Evolutionary conservation across 179 eudicot genomes (phyloP), one percentile per base, ranked within the genome.

Genomic region (Nepenthes alata): DNA sequence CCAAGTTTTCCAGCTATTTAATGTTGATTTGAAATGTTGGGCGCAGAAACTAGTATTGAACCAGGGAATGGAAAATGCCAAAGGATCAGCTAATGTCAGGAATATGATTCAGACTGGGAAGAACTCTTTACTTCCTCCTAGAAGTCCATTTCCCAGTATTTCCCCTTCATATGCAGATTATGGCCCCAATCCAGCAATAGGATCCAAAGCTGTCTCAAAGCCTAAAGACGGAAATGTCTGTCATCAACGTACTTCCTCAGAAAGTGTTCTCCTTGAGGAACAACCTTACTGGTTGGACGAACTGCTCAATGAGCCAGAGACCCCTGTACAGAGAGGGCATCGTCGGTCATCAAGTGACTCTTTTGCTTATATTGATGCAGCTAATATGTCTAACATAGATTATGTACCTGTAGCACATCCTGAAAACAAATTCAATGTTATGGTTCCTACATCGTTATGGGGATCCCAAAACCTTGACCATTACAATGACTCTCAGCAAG

Each of bases 271-370:
- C 57, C 65, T 84, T 56, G 99, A 94, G 66, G 99, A 93, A 61
- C 97, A 94, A 61, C 99, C 97, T 70, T 89, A 87, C 56, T 94
- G 99, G 99, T 66, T 94, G 62, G 97, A 94, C 82, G 98, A 93
- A 49, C 97, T 94, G 70, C 83, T 94, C 11, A 71, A 87, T 73
- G 99, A 94, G 79, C 97, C 99, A 55, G 99, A 94, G 61, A 85
- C 95, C 15, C 99, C 94, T 52, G 82, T 85, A n/a, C 79, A 82
- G 11, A 90, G 68, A 87, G 90, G 84, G 47, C 99, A 94, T 73
- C 94, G 99, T 13, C 99, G 99, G 67, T 78, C 99, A 61, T 94
- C 97, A 57, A 93, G 99, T 68, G 99, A 94, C 75, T 94, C 99
- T 39, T 93, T 86, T 76, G 81, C 97, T 51, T 89, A 85, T 77